A percentile compares a stretch with the other conserved stretches of the same genome.
These are phyloP conservation scores for Gardenia jasminoides DNA, from an alignment of 257 asterid genomes.

Conservation along the genomic window DNA sequence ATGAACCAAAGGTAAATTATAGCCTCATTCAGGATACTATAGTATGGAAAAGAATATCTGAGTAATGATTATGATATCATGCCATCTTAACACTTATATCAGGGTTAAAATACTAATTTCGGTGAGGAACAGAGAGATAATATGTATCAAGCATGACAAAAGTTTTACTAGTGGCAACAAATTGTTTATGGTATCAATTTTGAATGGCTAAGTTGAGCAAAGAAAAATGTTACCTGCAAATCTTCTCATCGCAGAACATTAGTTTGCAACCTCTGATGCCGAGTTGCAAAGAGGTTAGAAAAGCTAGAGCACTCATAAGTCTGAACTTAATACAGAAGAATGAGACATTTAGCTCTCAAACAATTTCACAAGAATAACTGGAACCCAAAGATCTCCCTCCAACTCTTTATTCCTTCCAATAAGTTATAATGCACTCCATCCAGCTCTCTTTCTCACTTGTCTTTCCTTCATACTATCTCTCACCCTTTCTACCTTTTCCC, in stretches of 20 bases:
- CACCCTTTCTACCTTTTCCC: conserved; percentile 65
- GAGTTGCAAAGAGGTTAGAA: background rate
- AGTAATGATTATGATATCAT: background rate
- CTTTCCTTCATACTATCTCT: conserved; percentile 54
- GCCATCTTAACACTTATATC: background rate
- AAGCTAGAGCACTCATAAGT: background rate
- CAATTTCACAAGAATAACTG: background rate
- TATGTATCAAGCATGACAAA: background rate
- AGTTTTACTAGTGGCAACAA: background rate
- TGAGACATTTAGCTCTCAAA: background rate
- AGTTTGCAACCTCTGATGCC: background rate
- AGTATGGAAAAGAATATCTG: background rate
- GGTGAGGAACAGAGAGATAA: background rate
- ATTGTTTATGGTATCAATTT: background rate
- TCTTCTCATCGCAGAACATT: background rate
- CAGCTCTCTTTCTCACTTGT: conserved; percentile 60
- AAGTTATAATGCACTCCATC: conserved; percentile 69
- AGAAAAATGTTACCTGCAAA: background rate
- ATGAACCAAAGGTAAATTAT: background rate
- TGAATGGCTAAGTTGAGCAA: background rate
- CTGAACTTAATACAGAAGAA: background rate
- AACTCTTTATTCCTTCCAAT: background rate
- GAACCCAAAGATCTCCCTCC: background rate
- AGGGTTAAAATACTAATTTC: background rate
- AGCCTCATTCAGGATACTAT: background rate